A percentile compares a stretch with the other conserved stretches of the same genome.
These are phyloP conservation scores for Jatropha multifida DNA, from an alignment of 441 rosid species.

Conservation along the genomic window DNA sequence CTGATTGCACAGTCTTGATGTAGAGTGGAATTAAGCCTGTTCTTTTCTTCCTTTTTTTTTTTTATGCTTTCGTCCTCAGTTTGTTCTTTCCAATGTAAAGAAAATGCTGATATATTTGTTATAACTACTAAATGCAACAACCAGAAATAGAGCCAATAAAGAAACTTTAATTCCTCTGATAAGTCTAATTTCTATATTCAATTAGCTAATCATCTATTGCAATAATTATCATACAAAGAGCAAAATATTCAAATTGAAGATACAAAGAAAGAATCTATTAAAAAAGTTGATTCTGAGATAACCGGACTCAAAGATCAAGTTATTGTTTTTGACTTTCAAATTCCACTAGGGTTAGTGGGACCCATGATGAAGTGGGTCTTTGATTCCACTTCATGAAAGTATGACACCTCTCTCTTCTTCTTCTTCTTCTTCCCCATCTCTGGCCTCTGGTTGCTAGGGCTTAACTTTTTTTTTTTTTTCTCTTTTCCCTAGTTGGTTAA, in stretches of 20 bases:
- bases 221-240: too few species aligned
- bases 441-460: neutral
- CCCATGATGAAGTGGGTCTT: constrained; percentile 19
- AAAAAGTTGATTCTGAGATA: constrained; percentile 17
- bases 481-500: constrained; percentile 21
- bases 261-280: constrained; percentile 21
- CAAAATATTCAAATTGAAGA: constrained; percentile 8
- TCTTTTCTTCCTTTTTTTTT: neutral
- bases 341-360: constrained; percentile 12
- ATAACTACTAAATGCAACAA: constrained; percentile 24
- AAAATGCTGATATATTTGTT: constrained; percentile 27
- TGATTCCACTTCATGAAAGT: constrained; percentile 15
- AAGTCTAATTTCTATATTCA: neutral
- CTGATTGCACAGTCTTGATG: constrained; percentile 18
- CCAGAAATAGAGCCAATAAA: constrained; percentile 19
- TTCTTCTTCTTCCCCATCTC: neutral
- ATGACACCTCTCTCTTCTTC: neutral
- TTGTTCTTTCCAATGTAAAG: constrained; percentile 38
- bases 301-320: neutral
- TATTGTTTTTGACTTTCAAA: constrained; percentile 11
- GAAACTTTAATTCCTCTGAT: neutral
- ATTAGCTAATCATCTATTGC: neutral
- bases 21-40: constrained; percentile 23
- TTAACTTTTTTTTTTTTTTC: constrained; percentile 4
- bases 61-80: constrained; percentile 20